Evolutionary conservation across 2,329 filamentous ascomycete genomes (phyloP), one percentile per base, ranked within the genome.

Genomic region (Penicillium sp.): DNA sequence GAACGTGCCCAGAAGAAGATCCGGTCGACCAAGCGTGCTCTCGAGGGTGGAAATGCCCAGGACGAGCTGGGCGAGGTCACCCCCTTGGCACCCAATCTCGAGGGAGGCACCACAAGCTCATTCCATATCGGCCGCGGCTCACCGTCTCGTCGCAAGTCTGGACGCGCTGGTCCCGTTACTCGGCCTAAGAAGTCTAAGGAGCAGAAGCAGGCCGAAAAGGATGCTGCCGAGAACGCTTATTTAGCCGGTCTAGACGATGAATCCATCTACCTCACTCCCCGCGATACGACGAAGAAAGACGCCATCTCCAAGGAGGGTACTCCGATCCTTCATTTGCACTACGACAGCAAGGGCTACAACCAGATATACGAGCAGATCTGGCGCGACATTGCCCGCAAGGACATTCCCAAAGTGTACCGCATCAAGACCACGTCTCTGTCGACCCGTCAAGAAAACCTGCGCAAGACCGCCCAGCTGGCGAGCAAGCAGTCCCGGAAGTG

Each of bases 351-450:
- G 75, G 93, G 91, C 19, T 99, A 96, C 80, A 93, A 96, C 72
- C 93, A 96, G 76, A 94, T 99, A 60, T 97, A 97, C 76, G 93
- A 97, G 71, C 93, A 97, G 76, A 98, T 98, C 67, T 96, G 92
- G 89, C 90, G 94, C 66, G 95, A 99, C 72, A 87, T 99, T 70
- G 92, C 94, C 2, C 88, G 92, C 62, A 97, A 97, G 75, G 93
- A 97, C 75, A 90, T 97, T 62, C 91, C 90, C 71, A 98, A 97
- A 80, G 91, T 96, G 0, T 93, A 88, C 75, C 92, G 95, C 68
- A 85, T 97, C 74, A 96, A 96, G 58, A 87, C 89, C 58, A 89
- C 92, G 68, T 97, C 94, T 0, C 88, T 94, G 60, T 86, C 88
- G 8, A 96, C 90, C 40, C 96, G 96, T 74, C 87, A 91, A 56